These are phyloP conservation scores for Mallotus repandus DNA, from an alignment of 441 rosid genomes.

Conservation along the genomic window DNA sequence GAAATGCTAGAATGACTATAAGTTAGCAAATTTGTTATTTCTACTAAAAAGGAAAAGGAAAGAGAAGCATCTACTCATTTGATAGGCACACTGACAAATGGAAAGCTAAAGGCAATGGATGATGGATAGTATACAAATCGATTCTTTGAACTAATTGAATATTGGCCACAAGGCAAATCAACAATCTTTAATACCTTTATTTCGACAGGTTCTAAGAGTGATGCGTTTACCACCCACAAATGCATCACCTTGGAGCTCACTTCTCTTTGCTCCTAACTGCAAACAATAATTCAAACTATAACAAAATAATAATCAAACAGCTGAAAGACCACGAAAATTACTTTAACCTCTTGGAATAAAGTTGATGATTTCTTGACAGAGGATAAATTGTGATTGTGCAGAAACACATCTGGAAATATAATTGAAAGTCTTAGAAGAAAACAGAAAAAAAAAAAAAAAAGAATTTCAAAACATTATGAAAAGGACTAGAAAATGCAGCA, in stretches of 20 bases:
- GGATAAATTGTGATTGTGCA: neutral
- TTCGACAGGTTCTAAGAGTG: conserved; percentile 4
- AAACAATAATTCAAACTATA: neutral
- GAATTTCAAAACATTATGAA: neutral
- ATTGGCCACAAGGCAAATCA: neutral
- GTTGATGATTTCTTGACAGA: neutral
- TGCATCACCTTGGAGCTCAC: conserved; percentile 17
- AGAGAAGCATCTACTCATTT: too few relatives aligned
- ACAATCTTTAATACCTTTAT: conserved; percentile 1
- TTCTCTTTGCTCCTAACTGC: conserved; percentile 16
- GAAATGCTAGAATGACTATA: neutral
- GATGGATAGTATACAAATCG: too few relatives aligned
- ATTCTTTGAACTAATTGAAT: neutral
- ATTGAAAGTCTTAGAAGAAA: neutral
- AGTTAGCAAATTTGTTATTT: too few relatives aligned
- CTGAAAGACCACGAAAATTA: neutral
- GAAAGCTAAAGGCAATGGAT: too few relatives aligned
- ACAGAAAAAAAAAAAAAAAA: neutral
- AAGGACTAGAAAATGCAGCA: neutral
- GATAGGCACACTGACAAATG: neutral
- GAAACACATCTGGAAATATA: neutral
- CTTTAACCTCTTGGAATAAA: neutral
- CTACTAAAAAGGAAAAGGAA: neutral
- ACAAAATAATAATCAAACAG: neutral
- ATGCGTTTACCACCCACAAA: conserved; percentile 6